Base-by-base conservation (phyloP, 257 asterid genomes). In the Fraxinus quadrangulata region DNA sequence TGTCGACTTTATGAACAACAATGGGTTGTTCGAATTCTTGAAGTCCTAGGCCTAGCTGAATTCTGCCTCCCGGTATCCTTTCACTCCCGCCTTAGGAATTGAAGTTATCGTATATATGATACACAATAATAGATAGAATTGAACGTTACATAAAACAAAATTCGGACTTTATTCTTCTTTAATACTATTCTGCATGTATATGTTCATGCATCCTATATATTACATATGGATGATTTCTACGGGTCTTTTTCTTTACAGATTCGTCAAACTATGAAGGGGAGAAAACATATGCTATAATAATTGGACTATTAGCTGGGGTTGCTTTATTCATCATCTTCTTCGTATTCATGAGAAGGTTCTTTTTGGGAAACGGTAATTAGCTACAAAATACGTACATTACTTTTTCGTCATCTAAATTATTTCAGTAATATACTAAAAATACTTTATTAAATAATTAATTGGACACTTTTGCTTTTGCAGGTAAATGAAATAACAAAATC, bases 221-320 rank as follows among this genome's bases (percentile, higher is more conserved):
- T 28, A 2, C n/a, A 6, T 67, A 12, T 67, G 2, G 23, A 68
- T 28, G 12, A n/a, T 59, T 13, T 59, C 8, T 11, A 16, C 1
- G 5, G 1, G 6, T 6, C 12, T 70, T 11, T 59, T 26, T 74
- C 11, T 47, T 28, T 17, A 70, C 84, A 89, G 95, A 74, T 49
- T 81, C 88, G 2, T 66, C 88, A 19, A 97, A 89, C 77, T 82
- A 86, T 6, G 94, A 92, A 6, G 83, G 90, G 0, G 98, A 92
- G 91, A 94, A 92, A 84, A 94, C 97, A 79, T 94, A 91, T 84
- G 97, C 98, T 2, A 83, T 94, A 37, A 89, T 94, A 34, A 89
- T 92, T 72, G 97, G 98, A 80, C 80, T 94, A 63, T 78, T 94
- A 72, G 98, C 97, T 66, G 97, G 92, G 65, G 88, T 87, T 63